A percentile compares a stretch with the other conserved stretches of the same genome.
phyloP scores from a whole-genome alignment of 2,329 filamentous ascomycete species.

The Westerdykella sp. region DNA sequence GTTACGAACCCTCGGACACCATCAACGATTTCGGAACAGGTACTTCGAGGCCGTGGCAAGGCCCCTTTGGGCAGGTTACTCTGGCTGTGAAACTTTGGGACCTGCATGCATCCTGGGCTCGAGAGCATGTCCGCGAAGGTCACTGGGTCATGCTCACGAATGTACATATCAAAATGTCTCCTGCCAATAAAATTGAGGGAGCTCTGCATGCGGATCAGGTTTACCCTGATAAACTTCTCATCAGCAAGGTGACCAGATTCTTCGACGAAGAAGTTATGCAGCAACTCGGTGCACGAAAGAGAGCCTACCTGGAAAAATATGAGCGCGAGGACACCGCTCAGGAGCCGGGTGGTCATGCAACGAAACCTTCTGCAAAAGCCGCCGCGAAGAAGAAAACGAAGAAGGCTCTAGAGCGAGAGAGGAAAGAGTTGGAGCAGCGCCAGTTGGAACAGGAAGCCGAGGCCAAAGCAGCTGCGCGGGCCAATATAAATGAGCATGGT shows the following conservation, averaged over 20 bases:
- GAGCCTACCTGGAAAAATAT: not conserved
- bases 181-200: constrained; percentile 60
- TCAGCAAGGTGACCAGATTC: constrained; percentile 44
- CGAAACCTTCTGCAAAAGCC: no score
- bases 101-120: constrained; percentile 56
- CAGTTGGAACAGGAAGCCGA: constrained; percentile 19
- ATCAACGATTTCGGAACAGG: not conserved
- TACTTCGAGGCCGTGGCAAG: constrained; percentile 53
- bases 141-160: constrained; percentile 65
- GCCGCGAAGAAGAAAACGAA: constrained; percentile 35
- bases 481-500: constrained; percentile 39
- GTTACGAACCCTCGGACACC: constrained; percentile 42
- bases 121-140: constrained; percentile 47
- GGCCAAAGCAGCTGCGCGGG: constrained; percentile 9
- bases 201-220: constrained; percentile 57
- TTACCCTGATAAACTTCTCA: constrained; percentile 49
- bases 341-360: no score
- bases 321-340: no score
- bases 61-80: constrained; percentile 66
- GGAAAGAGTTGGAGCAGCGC: constrained; percentile 14
- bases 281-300: not conserved
- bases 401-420: constrained; percentile 33
- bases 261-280: not conserved
- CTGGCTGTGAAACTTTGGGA: constrained; percentile 67
- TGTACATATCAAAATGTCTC: constrained; percentile 57